These are phyloP conservation scores for Dictyostelium capitatum DNA, from an alignment of 78 protist species.

Conservation along the genomic window DNA sequence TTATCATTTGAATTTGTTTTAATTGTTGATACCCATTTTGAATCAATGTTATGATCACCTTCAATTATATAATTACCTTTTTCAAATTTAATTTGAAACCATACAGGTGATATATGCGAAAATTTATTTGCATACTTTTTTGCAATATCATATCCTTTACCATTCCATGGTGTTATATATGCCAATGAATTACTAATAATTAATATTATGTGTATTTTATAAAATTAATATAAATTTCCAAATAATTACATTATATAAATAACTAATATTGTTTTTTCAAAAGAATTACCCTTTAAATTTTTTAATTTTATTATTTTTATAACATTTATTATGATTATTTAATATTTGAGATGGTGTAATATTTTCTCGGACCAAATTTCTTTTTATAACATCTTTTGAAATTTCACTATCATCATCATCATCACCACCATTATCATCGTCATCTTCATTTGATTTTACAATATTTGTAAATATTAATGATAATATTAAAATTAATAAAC, in stretches of 20 bases:
- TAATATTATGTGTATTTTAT: neutral
- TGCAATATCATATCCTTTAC: constrained; percentile 32
- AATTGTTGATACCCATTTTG: constrained; percentile 27
- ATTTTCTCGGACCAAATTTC: constrained; percentile 60
- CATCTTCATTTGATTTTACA: neutral
- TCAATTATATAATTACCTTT: neutral
- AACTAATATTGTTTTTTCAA: too few relatives aligned
- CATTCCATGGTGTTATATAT: constrained; percentile 69
- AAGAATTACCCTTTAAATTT: neutral
- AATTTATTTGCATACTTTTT: constrained; percentile 24
- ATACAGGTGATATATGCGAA: constrained; percentile 62
- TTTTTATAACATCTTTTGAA: constrained; percentile 15
- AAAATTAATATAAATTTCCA: too few relatives aligned
- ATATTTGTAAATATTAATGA: neutral
- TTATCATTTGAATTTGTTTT: neutral
- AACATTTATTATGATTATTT: constrained; percentile 6
- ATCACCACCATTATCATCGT: neutral
- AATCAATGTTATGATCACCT: constrained; percentile 47
- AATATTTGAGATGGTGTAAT: neutral
- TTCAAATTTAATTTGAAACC: constrained; percentile 35
- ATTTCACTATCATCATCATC: neutral
- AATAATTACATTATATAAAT: too few relatives aligned
- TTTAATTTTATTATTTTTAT: neutral
- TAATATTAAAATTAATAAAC: neutral
- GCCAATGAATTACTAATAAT: constrained; percentile 33